Base-by-base conservation (phyloP, 345 rosid genomes). In the Hibiscus syriacus region DNA sequence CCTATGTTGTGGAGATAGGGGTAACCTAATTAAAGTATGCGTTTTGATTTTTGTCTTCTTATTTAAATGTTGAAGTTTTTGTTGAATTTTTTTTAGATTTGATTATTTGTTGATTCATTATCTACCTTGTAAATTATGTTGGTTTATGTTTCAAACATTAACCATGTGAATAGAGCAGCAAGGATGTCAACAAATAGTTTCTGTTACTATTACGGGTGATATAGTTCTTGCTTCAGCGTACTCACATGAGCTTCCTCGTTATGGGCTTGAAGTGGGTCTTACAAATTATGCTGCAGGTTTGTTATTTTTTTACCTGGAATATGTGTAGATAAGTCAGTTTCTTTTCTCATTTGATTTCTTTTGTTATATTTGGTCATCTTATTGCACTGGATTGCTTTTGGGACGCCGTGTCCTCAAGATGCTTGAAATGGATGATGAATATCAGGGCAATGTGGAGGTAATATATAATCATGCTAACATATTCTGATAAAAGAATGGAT, bases 341-440 rank as follows among this genome's bases (percentile, higher is more conserved):
- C 43, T 0, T 53, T 64, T 52, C 11, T 57, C 17, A 26, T 4
- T 3, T 13, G 6, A 14, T 49, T 29, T 66, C 16, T 41, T 41
- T 36, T 36, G 25, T 23, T 39, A 30, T 17, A 13, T 49, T 23
- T 45, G 46, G 14, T 2, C 77, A 88, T 91, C 91, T 41, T 88
- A 88, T 70, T 88, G 94, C 75, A 84, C 90, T 57, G 94, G 94
- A 5, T 88, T 88, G 55, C 90, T 88, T n/a, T 77, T 88, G 81
- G 89, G 89, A 16, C 90, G 90, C 10, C 85, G 90, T 20, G 87
- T 86, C 30, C 66, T 88, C 82, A 86, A 86, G 70, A 76, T 0
- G 76, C 90, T 86, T 72, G 85, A 86, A 69, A 82, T 88, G 89
- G 94, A 88, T 50, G 83, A 72, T 6, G 89, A 81, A 55, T 86